phyloP scores from a whole-genome alignment of 768 basidiomycete genomes.

The Pulveroboletus sp. region DNA sequence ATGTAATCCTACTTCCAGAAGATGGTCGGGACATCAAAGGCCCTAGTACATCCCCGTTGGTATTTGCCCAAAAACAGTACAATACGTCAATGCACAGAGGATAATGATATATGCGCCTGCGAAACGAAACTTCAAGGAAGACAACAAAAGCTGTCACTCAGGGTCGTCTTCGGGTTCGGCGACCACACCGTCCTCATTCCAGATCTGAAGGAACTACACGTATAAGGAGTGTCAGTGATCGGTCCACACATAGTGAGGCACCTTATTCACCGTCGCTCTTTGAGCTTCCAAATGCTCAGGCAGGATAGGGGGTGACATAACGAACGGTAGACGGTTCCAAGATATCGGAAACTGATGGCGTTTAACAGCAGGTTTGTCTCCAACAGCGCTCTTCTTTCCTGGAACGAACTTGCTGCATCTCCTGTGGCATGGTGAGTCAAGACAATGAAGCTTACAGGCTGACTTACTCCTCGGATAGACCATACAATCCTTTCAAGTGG shows the following conservation, averaged over 20 bases:
- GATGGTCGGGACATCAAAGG: background rate
- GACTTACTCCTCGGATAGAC: slow-evolving; percentile 86
- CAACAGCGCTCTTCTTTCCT: slow-evolving; percentile 85
- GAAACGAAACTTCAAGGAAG: background rate
- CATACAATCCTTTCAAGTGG: slow-evolving; percentile 78
- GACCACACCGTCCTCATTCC: slow-evolving; percentile 75
- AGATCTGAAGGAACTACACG: slow-evolving; percentile 65
- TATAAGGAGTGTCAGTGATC: slow-evolving; percentile 1
- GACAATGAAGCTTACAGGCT: background rate
- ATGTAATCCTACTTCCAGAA: too few relatives aligned
- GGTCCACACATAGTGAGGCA: slow-evolving; percentile 7
- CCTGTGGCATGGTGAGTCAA: slow-evolving; percentile 36
- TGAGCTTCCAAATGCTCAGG: slow-evolving; percentile 59
- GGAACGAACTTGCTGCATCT: slow-evolving; percentile 87
- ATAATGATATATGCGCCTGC: slow-evolving; percentile 26
- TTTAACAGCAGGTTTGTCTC: slow-evolving; percentile 74
- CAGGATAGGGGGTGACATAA: slow-evolving; percentile 52
- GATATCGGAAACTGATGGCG: slow-evolving; percentile 58
- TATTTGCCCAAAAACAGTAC: slow-evolving; percentile 16
- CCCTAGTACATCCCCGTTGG: slow-evolving; percentile 12
- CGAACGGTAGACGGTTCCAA: slow-evolving; percentile 74
- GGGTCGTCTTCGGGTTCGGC: slow-evolving; percentile 57
- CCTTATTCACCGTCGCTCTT: slow-evolving; percentile 52
- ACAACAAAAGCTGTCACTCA: slow-evolving; percentile 19
- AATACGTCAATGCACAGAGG: slow-evolving; percentile 23